Conservation (phyloP, 73 alveolate species). For the Tetrahymena elliotti region DNA sequence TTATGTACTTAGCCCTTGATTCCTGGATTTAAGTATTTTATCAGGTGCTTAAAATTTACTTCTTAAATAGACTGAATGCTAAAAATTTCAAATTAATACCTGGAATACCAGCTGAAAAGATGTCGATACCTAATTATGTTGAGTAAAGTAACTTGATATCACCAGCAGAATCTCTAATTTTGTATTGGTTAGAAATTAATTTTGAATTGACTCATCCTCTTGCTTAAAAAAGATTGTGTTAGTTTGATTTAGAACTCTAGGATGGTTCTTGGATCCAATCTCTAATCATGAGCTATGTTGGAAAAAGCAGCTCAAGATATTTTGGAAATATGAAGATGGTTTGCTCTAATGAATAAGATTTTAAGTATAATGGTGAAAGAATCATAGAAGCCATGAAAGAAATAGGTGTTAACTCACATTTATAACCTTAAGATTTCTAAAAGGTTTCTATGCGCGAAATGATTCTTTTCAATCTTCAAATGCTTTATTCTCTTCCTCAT, state of each 20-base stretch:
- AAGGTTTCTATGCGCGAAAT: slow-evolving; percentile 92
- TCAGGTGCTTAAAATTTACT: slow-evolving; percentile 84
- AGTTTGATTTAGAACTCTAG: not conserved
- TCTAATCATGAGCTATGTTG: not conserved
- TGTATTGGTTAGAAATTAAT: slow-evolving; percentile 54
- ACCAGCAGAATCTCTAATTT: slow-evolving; percentile 82
- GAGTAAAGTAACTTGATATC: slow-evolving; percentile 79
- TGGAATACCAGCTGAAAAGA: slow-evolving; percentile 75
- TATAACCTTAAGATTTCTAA: slow-evolving; percentile 61
- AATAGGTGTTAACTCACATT: slow-evolving; percentile 73
- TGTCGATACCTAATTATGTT: slow-evolving; percentile 61
- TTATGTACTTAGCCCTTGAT: slow-evolving; percentile 87
- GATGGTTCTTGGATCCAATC: not conserved
- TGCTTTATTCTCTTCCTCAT: slow-evolving; percentile 92
- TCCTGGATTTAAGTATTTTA: slow-evolving; percentile 91
- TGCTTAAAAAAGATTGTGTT: not conserved
- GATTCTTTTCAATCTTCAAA: slow-evolving; percentile 73
- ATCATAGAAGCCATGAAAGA: slow-evolving; percentile 72
- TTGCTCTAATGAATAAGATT: slow-evolving; percentile 60
- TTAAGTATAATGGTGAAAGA: slow-evolving; percentile 69
- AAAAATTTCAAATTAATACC: slow-evolving; percentile 80
- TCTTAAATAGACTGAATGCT: slow-evolving; percentile 87
- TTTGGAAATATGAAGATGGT: not conserved
- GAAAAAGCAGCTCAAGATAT: not conserved
- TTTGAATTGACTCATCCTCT: not conserved